These are phyloP conservation scores for Zalaria obscura DNA, from an alignment of 2,329 filamentous ascomycete genomes.

Conservation along the genomic window DNA sequence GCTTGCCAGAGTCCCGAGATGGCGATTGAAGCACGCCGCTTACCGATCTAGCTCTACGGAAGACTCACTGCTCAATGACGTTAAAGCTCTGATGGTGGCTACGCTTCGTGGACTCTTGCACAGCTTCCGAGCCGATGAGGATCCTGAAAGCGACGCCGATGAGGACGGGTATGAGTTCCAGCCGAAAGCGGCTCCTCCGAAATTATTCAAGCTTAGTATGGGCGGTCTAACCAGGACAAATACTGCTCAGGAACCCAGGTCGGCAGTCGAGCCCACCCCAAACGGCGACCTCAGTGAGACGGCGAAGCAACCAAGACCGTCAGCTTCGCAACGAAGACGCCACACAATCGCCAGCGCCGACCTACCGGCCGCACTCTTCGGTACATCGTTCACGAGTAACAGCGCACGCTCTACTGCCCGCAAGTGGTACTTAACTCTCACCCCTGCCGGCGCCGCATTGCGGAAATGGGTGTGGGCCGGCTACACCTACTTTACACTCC, in stretches of 20 bases:
- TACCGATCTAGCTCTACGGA: slow-evolving; percentile 11
- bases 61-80: slow-evolving; percentile 5
- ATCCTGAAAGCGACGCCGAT: slow-evolving; percentile 31
- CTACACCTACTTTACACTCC: slow-evolving; percentile 59
- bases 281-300: background rate
- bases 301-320: no score
- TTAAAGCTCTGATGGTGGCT: background rate
- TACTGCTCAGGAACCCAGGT: slow-evolving; percentile 2
- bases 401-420: slow-evolving; percentile 1
- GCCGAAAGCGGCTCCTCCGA: slow-evolving; percentile 7
- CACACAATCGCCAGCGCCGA: slow-evolving; percentile 4
- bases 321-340: slow-evolving; percentile 1
- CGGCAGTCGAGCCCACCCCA: slow-evolving; percentile 1
- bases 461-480: slow-evolving; percentile 75
- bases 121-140: slow-evolving; percentile 1
- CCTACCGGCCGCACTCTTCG: slow-evolving; percentile 1
- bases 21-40: slow-evolving; percentile 38
- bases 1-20: slow-evolving; percentile 76
- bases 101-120: background rate
- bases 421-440: slow-evolving; percentile 63
- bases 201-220: slow-evolving; percentile 1
- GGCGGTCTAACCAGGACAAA: background rate
- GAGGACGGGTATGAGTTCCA: slow-evolving; percentile 21
- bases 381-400: background rate
- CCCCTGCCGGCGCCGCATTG: slow-evolving; percentile 57